Percentiles rank a stretch among this genome's conserved stretches.
Conservation (phyloP, 1,284 basidiomycete genomes). For the Boletus coffeatus region DNA sequence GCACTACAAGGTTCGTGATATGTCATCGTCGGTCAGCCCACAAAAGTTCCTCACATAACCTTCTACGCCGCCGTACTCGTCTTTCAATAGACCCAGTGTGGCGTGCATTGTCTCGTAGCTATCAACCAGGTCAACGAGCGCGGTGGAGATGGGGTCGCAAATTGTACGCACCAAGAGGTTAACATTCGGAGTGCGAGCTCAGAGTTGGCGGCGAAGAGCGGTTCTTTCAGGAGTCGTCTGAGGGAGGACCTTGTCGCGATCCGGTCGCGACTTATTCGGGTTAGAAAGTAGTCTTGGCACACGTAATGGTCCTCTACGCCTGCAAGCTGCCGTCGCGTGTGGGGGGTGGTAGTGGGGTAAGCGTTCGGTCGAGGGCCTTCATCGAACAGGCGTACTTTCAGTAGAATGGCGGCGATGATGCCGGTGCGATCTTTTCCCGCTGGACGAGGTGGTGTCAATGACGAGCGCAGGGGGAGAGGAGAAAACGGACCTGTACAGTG, state of each 20-base stretch:
- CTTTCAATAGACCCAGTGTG: slow-evolving; percentile 52
- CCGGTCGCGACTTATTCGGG: slow-evolving; percentile 72
- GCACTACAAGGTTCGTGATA: slow-evolving; percentile 51
- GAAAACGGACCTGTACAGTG: slow-evolving; percentile 60
- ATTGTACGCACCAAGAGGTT: slow-evolving; percentile 50
- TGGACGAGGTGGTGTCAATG: slow-evolving; percentile 18
- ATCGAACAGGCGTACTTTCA: slow-evolving; percentile 43
- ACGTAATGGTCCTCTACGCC: slow-evolving; percentile 60
- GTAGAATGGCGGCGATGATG: slow-evolving; percentile 63
- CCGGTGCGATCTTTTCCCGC: slow-evolving; percentile 78
- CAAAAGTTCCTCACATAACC: slow-evolving; percentile 51
- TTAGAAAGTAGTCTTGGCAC: slow-evolving; percentile 70
- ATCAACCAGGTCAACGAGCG: background rate
- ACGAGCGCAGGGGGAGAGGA: background rate
- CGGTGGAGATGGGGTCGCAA: background rate
- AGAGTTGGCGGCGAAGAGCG: slow-evolving; percentile 62
- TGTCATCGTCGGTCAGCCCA: slow-evolving; percentile 53
- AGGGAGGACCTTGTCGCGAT: slow-evolving; percentile 55
- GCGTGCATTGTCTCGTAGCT: slow-evolving; percentile 70
- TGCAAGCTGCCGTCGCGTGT: slow-evolving; percentile 44
- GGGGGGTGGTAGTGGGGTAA: slow-evolving; percentile 1
- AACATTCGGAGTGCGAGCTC: slow-evolving; percentile 76
- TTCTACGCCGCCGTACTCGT: slow-evolving; percentile 64
- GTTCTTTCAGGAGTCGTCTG: slow-evolving; percentile 58
- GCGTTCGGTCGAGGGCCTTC: background rate